Evolutionary conservation across 129 eudicot genomes (phyloP).

Genomic region (Kitagawia praeruptora): DNA sequence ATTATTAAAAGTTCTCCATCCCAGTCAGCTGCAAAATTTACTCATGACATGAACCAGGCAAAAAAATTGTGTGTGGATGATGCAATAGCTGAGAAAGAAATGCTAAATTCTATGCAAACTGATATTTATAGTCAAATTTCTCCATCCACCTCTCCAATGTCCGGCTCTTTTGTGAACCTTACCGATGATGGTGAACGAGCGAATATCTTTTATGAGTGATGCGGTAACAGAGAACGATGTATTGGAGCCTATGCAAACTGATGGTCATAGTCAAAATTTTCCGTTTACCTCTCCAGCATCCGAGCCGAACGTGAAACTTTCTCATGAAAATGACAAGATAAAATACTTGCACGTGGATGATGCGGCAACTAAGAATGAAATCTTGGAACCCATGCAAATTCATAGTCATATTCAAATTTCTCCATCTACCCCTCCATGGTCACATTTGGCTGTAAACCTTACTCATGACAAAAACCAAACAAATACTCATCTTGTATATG

Average conservation of each 20-base stretch:
- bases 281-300: neutral
- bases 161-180: neutral
- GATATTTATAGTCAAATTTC: neutral
- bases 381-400: neutral
- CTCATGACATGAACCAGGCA: neutral
- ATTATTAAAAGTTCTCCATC: constrained; percentile 20
- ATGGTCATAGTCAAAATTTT: constrained; percentile 16
- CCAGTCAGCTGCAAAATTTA: neutral
- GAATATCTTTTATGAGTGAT: neutral
- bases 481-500: no score
- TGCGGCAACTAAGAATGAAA: neutral
- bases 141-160: neutral
- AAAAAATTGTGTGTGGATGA: neutral
- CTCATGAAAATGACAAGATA: constrained; percentile 14
- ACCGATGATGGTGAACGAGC: neutral
- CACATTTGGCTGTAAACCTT: neutral
- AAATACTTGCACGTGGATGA: constrained; percentile 23
- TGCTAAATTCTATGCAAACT: neutral
- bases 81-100: neutral
- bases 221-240: constrained; percentile 11
- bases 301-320: neutral
- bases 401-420: neutral
- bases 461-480: neutral
- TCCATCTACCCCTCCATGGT: neutral
- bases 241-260: constrained; percentile 15